Evolutionary conservation across 2,329 filamentous ascomycete species (phyloP), one percentile per base, ranked within the genome.

Genomic region (Cordyceps javanica): DNA sequence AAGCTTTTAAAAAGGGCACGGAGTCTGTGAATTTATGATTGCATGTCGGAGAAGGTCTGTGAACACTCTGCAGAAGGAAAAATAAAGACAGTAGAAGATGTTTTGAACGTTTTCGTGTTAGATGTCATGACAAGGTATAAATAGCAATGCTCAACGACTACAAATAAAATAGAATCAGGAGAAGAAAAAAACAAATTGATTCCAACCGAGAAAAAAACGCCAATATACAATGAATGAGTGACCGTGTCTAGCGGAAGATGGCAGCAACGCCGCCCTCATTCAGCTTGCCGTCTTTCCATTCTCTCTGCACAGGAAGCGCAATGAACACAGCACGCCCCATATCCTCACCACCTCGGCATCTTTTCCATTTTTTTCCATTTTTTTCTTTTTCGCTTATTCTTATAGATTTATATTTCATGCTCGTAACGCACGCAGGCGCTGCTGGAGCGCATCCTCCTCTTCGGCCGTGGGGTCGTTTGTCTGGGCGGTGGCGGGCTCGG

Each of bases 371-470:
- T n/a, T n/a, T n/a, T n/a, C n/a, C n/a, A n/a, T n/a, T n/a, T n/a
- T n/a, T n/a, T n/a, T n/a, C n/a, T n/a, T n/a, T n/a, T 13, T 11
- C 3, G 16, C n/a, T 30, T 19, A 14, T 10, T 30, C 14, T n/a
- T 26, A 5, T 8, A 2, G 2, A 10, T n/a, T n/a, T 3, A 25
- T 25, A 25, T 2, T 25, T 62, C 71, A 82, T 44, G 82, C 81
- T 45, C 82, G 70, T 62, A 85, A 68, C 16, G 81, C 81, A 57
- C 82, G 73, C 64, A 85, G 70, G 51, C 82, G 72, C 75, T 85
- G 80, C 72, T 84, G 81, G 63, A 93, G 76, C 28, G 85, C 87
- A 68, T 93, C 89, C 71, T 93, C 89, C 69, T 90, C 86, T 68
- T 91, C 88, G 59, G 89, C 84, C 2, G 87, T 89, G 2, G 87